Base-by-base conservation (phyloP, 1,284 basidiomycete genomes). In the Sutorius eximius region DNA sequence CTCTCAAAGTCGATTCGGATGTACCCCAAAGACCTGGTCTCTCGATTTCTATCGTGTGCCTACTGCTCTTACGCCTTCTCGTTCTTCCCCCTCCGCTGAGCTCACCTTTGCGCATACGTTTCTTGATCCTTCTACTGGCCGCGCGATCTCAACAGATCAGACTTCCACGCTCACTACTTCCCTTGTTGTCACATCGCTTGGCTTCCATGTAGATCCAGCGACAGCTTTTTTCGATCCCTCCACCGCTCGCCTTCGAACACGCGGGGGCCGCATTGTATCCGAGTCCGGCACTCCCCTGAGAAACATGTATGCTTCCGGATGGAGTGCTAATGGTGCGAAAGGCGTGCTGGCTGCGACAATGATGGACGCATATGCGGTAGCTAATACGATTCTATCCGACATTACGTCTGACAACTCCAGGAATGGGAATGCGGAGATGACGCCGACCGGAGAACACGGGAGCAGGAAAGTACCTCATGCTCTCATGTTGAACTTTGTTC, bases 321-420 rank as follows among this genome's bases (percentile, higher is more conserved):
- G 97, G 97, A 88, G 93, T 0, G 90, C 94, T 0, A 85, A 85
- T 12, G 97, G 96, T 22, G 95, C 96, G 0, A 87, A 86, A 44
- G 96, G 97, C 6, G 95, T 99, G 13, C 82, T 99, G 45, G 95
- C 93, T 0, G 82, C 87, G 16, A 98, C 97, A 24, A 95, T 99
- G 94, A 85, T 93, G 72, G 85, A 98, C 70, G 93, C 96, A 16
- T 95, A 95, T 67, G 77, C 78, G 3, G 86, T 91, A 2, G 88
- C 89, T 0, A 87, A 92, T 47, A 77, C 79, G 1, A 82, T 96
- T 45, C 61, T 91, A 1, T 65, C 72, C 3, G 93, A 93, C 60
- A 75, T 76, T 49, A 56, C 66, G 18, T 46, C 52, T 3, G 8
- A 12, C 18, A 44, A 15, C 12, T 51, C 59, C 57, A 68, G 57